Evolutionary conservation across 116 monocot genomes (phyloP), one percentile per base, ranked within the genome.

Genomic region (Cymodocea nodosa): DNA sequence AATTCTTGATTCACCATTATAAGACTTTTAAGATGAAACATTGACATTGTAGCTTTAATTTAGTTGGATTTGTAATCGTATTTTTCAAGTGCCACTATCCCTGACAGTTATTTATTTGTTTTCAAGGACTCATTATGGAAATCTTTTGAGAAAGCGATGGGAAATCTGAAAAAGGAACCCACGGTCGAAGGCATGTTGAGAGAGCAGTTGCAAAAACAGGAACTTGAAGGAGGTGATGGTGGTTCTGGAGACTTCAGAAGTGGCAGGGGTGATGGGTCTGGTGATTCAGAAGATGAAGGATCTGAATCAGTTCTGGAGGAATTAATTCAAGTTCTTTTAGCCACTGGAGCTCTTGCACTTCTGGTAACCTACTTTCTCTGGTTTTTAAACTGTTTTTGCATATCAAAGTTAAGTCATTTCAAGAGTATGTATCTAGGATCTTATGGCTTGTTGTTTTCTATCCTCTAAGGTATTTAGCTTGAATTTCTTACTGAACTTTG

Each of bases 71-170:
- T 44, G 6, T 44, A 44, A 44, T 44, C 8, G 44, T 44, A 12
- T 44, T 44, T 44, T 44, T 44, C 44, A 44, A 44, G 12, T 12
- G 7, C 44, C 7, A 10, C 44, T 10, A 8, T 44, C 44, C 44
- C 44, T 5, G 44, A 44, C 7, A 0, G 51, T 22, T 48, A 49
- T 64, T 59, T 51, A 15, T 66, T 51, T 56, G 24, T 8, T 52
- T 44, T 71, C 51, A 62, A 93, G 93, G 75, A 50, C 18, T 72
- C 83, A 62, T 75, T 77, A 18, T 79, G 72, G 80, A 88, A 93
- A 67, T 78, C 89, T 8, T 56, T 85, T 25, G 88, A 81, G 77
- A 81, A 88, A 65, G 76, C 77, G 20, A 66, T 81, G 79, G 83
- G 56, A 52, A 70, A 62, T 72, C 51, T 79, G 30, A 67, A 67